These are phyloP conservation scores for Tylopilus felleus DNA, from an alignment of 768 basidiomycete species.

Conservation along the genomic window DNA sequence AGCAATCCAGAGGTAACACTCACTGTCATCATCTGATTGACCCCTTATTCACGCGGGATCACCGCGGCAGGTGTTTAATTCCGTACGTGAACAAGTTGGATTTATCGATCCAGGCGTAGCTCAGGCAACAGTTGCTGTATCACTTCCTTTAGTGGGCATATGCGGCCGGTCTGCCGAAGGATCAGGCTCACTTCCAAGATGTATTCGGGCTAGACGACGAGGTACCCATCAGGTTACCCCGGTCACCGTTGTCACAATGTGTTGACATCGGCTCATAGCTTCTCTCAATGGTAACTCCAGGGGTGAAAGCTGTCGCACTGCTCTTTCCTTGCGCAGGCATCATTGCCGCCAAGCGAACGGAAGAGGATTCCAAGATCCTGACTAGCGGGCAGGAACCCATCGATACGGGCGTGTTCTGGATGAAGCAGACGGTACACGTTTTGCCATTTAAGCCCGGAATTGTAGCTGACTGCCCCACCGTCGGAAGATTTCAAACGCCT, in stretches of 20 bases:
- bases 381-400: conserved; percentile 44
- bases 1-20: conserved; percentile 57
- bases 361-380: conserved; percentile 58
- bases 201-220: conserved; percentile 71
- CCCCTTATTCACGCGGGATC: conserved; percentile 4
- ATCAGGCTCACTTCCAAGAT: conserved; percentile 57
- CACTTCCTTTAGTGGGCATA: conserved; percentile 55
- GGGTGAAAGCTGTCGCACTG: conserved; percentile 80
- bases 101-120: not conserved
- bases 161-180: conserved; percentile 58
- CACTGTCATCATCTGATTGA: not conserved
- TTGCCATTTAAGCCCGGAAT: not conserved
- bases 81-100: conserved; percentile 15
- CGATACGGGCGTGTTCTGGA: conserved; percentile 73
- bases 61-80: conserved; percentile 29
- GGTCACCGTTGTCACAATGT: not conserved
- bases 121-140: not conserved
- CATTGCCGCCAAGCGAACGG: conserved; percentile 46
- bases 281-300: conserved; percentile 63
- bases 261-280: conserved; percentile 42
- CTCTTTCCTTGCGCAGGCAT: conserved; percentile 71
- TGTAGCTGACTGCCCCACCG: not conserved
- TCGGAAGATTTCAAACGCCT: conserved; percentile 72
- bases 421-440: conserved; percentile 78
- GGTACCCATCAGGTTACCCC: conserved; percentile 32